Conservation (phyloP, 2,329 filamentous ascomycete genomes). For the Fusarium xyrophilum region DNA sequence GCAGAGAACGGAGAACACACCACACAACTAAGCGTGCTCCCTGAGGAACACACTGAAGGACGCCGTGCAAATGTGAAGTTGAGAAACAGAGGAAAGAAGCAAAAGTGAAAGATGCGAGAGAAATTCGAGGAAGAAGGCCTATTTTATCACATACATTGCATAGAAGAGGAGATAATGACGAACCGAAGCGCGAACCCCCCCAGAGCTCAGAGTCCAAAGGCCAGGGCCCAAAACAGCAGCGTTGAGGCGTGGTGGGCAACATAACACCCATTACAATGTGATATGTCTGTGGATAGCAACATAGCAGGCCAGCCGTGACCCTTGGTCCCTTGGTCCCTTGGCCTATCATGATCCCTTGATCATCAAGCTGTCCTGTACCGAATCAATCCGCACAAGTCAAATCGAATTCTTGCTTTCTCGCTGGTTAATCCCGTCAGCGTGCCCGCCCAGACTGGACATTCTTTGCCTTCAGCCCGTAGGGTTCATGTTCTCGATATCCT, state of each 20-base stretch:
- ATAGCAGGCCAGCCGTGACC: constrained; percentile 11
- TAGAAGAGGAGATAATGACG: constrained; percentile 19
- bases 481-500: constrained; percentile 22
- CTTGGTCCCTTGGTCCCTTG: constrained; percentile 24
- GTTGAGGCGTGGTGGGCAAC: not conserved
- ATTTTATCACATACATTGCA: constrained; percentile 29
- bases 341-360: constrained; percentile 28
- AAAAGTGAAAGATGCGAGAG: not conserved
- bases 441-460: constrained; percentile 13
- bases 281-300: constrained; percentile 19
- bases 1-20: constrained; percentile 20
- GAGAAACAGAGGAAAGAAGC: constrained; percentile 3
- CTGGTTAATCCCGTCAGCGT: constrained; percentile 19
- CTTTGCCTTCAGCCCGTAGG: constrained; percentile 17
- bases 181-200: constrained; percentile 1
- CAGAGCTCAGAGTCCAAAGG: not conserved
- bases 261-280: constrained; percentile 19
- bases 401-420: constrained; percentile 28
- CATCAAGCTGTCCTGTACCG: constrained; percentile 14
- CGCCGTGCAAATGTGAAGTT: constrained; percentile 1
- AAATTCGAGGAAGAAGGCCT: constrained; percentile 1
- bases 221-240: not conserved
- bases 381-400: constrained; percentile 27
- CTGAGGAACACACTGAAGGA: constrained; percentile 24
- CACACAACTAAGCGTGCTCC: constrained; percentile 28